phyloP scores from a whole-genome alignment of 1,284 basidiomycete genomes.

The Malassezia sp. region DNA sequence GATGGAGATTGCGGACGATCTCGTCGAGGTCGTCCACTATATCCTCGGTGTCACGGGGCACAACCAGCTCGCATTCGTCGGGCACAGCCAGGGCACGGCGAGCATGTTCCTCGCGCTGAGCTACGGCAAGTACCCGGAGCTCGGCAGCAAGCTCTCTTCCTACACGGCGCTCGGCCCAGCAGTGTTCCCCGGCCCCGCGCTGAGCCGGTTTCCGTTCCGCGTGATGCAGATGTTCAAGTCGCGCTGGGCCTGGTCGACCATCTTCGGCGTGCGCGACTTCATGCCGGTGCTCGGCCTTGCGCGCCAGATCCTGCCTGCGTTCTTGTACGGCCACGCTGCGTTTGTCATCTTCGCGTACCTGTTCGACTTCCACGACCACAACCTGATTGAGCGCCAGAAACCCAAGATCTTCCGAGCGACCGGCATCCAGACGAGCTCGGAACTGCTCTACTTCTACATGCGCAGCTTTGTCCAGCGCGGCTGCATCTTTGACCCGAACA shows the following conservation, averaged over 20 bases:
- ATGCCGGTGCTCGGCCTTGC: constrained; percentile 38
- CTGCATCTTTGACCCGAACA: constrained; percentile 44
- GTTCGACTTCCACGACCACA: constrained; percentile 44
- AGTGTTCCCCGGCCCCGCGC: constrained; percentile 41
- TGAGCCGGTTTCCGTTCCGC: constrained; percentile 41
- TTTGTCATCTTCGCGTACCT: constrained; percentile 42
- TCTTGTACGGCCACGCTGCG: constrained; percentile 40
- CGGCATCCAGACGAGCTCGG: constrained; percentile 36
- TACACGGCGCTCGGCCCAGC: constrained; percentile 43
- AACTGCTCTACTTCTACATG: constrained; percentile 46
- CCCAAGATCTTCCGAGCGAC: constrained; percentile 44
- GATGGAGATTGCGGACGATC: constrained; percentile 43
- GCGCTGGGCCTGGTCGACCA: constrained; percentile 39
- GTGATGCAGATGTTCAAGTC: constrained; percentile 38
- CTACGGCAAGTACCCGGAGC: constrained; percentile 37
- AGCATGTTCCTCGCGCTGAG: constrained; percentile 44
- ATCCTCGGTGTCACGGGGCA: constrained; percentile 33
- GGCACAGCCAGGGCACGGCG: constrained; percentile 44
- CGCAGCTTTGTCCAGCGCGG: constrained; percentile 38
- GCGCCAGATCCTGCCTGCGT: constrained; percentile 36
- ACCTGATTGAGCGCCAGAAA: constrained; percentile 41
- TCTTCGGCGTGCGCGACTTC: constrained; percentile 41
- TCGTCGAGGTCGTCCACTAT: constrained; percentile 41
- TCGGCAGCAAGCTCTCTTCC: constrained; percentile 37
- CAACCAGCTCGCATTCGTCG: constrained; percentile 38